phyloP scores from a whole-genome alignment of 805 yeast species.

The Metschnikowia kunwiensis region DNA sequence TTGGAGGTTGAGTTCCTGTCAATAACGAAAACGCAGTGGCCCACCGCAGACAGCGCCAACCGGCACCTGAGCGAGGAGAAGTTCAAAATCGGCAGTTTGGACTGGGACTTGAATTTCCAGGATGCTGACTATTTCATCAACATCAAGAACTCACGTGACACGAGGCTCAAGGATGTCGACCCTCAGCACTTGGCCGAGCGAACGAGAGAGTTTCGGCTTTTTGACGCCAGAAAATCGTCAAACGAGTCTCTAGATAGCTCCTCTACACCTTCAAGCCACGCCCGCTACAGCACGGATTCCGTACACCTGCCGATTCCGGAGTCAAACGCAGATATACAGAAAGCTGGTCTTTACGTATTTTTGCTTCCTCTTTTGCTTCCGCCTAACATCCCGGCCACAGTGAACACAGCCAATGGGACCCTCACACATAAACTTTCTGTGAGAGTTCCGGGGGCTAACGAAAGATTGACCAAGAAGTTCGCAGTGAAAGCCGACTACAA shows the following conservation, averaged over 20 bases:
- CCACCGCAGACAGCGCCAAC: constrained; percentile 49
- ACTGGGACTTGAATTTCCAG: constrained; percentile 38
- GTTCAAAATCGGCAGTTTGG: constrained; percentile 45
- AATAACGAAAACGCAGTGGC: constrained; percentile 48
- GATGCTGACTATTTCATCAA: constrained; percentile 47
- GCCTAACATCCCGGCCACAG: constrained; percentile 59
- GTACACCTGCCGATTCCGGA: constrained; percentile 5
- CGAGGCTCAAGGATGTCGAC: constrained; percentile 37
- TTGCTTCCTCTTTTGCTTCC: constrained; percentile 62
- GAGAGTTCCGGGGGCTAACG: constrained; percentile 38
- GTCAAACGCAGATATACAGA: constrained; percentile 14
- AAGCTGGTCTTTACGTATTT: constrained; percentile 71
- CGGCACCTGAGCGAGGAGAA: constrained; percentile 43
- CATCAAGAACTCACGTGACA: constrained; percentile 41
- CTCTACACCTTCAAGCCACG: neutral
- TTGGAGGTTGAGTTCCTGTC: constrained; percentile 44
- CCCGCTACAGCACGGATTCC: constrained; percentile 4
- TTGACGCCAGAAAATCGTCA: constrained; percentile 7
- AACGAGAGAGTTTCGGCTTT: constrained; percentile 29
- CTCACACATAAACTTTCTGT: constrained; percentile 42
- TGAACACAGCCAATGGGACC: constrained; percentile 49
- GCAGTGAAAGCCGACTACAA: constrained; percentile 30
- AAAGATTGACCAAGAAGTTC: constrained; percentile 33
- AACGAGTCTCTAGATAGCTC: constrained; percentile 6
- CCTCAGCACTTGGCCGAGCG: constrained; percentile 44